Evolutionary conservation across 768 basidiomycete genomes (phyloP).

Genomic region (Guyanaporus albipodus): DNA sequence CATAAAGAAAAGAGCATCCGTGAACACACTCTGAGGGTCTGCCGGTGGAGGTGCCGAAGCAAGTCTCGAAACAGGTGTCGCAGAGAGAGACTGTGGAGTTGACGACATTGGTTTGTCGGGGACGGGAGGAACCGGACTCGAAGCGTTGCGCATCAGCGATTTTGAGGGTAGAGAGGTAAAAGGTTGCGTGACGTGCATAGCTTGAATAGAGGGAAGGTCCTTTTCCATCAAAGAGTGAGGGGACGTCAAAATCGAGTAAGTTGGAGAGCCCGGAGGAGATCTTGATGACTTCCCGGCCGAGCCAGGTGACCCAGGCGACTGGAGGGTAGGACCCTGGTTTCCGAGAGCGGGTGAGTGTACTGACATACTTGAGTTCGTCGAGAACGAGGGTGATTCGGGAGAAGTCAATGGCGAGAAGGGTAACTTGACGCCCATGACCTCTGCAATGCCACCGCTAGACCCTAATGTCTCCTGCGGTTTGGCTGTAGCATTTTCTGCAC

Average conservation of each 20-base stretch:
- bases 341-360: constrained; percentile 15
- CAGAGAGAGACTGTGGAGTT: constrained; percentile 13
- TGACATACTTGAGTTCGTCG: constrained; percentile 27
- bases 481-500: constrained; percentile 14
- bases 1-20: constrained; percentile 69
- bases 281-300: constrained; percentile 15
- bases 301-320: constrained; percentile 15
- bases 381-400: constrained; percentile 32
- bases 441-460: constrained; percentile 12
- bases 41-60: constrained; percentile 8
- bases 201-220: constrained; percentile 33
- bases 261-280: constrained; percentile 24
- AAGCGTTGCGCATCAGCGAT: constrained; percentile 9
- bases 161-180: constrained; percentile 9
- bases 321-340: constrained; percentile 12
- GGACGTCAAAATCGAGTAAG: constrained; percentile 36
- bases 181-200: constrained; percentile 19
- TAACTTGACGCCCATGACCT: constrained; percentile 30
- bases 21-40: constrained; percentile 38
- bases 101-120: constrained; percentile 23
- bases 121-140: constrained; percentile 25
- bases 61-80: constrained; percentile 30
- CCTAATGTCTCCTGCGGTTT: constrained; percentile 21
- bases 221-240: constrained; percentile 32
- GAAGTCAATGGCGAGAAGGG: constrained; percentile 30